phyloP scores from a whole-genome alignment of 2,329 filamentous ascomycete species.

The Aureobasidium sp. region DNA sequence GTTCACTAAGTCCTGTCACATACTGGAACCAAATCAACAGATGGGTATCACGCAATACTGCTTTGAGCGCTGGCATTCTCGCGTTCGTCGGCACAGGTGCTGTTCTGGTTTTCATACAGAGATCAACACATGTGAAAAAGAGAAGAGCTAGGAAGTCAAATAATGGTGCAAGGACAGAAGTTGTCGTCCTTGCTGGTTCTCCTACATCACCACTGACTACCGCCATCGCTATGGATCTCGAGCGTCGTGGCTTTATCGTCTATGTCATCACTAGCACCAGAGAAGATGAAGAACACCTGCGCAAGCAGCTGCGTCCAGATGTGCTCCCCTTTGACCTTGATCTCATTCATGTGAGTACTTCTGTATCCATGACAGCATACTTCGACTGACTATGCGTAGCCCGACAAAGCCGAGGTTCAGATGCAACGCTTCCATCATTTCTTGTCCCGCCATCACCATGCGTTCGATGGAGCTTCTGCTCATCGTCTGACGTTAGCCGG shows the following conservation, averaged over 20 bases:
- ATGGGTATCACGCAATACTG: conserved; percentile 68
- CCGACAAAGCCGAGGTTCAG: conserved; percentile 59
- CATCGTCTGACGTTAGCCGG: conserved; percentile 72
- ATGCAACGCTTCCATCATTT: conserved; percentile 66
- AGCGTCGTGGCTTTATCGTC: conserved; percentile 86
- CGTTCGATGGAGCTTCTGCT: conserved; percentile 66
- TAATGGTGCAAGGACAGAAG: conserved; percentile 81
- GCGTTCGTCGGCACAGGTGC: conserved; percentile 61
- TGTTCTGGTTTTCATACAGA: conserved; percentile 50
- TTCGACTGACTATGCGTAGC: conserved; percentile 39
- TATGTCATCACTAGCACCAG: conserved; percentile 81
- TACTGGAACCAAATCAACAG: conserved; percentile 53
- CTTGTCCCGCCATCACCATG: conserved; percentile 67
- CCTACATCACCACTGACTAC: conserved; percentile 76
- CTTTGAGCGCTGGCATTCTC: conserved; percentile 64
- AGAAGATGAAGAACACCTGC: conserved; percentile 76
- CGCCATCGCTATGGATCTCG: conserved; percentile 77
- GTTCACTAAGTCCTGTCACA: conserved; percentile 35
- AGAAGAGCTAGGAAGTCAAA: conserved; percentile 70
- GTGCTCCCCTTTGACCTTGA: conserved; percentile 78
- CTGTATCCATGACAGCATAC: conserved; percentile 12
- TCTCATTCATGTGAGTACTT: conserved; percentile 61
- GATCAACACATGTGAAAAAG: conserved; percentile 54
- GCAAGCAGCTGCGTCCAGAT: conserved; percentile 69
- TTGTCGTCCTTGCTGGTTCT: conserved; percentile 82